Percentiles rank a stretch among this genome's conserved stretches.
Conservation (phyloP, 306 rosid genomes). For the Dalbergia cochinchinensis region DNA sequence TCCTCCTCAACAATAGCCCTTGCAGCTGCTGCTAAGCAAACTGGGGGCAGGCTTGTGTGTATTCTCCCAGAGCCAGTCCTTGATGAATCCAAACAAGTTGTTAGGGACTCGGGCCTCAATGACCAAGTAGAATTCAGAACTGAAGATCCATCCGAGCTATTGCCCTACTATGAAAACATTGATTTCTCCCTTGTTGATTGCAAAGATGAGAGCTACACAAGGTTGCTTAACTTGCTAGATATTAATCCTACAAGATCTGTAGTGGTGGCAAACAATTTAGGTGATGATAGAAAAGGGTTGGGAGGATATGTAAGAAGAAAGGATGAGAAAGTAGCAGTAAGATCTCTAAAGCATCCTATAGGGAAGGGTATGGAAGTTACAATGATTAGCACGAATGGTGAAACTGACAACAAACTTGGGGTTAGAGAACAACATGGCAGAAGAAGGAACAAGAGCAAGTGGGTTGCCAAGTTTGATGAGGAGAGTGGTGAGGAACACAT, state of each 20-base stretch:
- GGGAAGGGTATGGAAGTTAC: constrained; percentile 71
- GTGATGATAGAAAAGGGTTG: constrained; percentile 51
- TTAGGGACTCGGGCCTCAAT: constrained; percentile 58
- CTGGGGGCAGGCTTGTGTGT: constrained; percentile 68
- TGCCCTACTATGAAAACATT: constrained; percentile 59
- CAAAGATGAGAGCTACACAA: constrained; percentile 51
- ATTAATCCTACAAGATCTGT: constrained; percentile 65
- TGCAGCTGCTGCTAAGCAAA: constrained; percentile 68
- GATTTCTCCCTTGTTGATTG: constrained; percentile 76
- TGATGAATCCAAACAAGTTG: constrained; percentile 55
- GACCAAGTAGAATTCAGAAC: constrained; percentile 70
- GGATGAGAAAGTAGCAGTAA: constrained; percentile 55
- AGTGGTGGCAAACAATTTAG: constrained; percentile 66
- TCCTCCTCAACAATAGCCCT: constrained; percentile 73
- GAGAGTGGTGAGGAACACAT: constrained; percentile 79
- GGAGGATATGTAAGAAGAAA: constrained; percentile 50
- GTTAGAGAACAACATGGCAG: constrained; percentile 7
- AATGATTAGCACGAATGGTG: constrained; percentile 50
- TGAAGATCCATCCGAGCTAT: constrained; percentile 59
- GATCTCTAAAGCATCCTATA: constrained; percentile 62
- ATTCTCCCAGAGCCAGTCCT: constrained; percentile 67
- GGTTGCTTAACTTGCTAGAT: constrained; percentile 56
- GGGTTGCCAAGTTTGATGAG: constrained; percentile 70
- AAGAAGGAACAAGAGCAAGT: constrained; percentile 58
- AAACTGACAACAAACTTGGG: constrained; percentile 26